Conservation (phyloP, 2,329 filamentous ascomycete genomes). For the Neofusicoccum ribis region DNA sequence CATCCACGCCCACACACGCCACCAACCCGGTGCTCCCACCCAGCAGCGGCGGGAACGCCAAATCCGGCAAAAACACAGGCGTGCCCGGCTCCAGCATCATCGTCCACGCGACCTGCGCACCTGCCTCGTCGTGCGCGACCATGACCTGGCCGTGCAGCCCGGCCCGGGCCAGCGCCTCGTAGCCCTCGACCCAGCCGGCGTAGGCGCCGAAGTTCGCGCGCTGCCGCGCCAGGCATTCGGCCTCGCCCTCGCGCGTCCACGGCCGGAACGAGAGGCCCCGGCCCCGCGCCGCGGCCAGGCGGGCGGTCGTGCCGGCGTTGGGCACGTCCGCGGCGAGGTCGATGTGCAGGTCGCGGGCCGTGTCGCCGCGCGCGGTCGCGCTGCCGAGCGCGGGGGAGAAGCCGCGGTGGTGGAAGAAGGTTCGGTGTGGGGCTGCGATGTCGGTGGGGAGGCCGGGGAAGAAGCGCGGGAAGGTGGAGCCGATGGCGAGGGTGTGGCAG, state of each 20-base stretch:
- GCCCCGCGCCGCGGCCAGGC: not conserved
- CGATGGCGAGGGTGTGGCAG: not conserved
- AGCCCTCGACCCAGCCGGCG: not conserved
- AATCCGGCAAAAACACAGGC: not conserved
- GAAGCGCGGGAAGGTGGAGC: slow-evolving; percentile 12
- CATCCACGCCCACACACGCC: slow-evolving; percentile 3
- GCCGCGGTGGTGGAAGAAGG: not conserved
- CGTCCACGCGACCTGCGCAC: not conserved
- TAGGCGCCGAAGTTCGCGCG: not conserved
- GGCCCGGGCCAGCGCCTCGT: not conserved
- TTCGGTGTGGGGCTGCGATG: not conserved
- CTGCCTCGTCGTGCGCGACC: not conserved
- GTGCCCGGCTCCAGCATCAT: slow-evolving; percentile 1
- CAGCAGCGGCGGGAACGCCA: not conserved
- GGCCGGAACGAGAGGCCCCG: not conserved
- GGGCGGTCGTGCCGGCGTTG: not conserved
- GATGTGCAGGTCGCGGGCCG: not conserved
- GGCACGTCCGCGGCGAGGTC: not conserved
- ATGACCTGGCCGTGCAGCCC: slow-evolving; percentile 3
- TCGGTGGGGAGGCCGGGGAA: not conserved
- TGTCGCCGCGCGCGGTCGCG: not conserved
- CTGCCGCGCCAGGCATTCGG: not conserved
- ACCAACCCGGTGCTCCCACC: not conserved
- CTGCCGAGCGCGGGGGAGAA: not conserved
- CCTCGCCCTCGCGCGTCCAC: not conserved